A percentile compares a stretch with the other conserved stretches of the same genome.
Evolutionary conservation across 2,329 filamentous ascomycete species (phyloP).

Genomic region (Laburnicola sp.): DNA sequence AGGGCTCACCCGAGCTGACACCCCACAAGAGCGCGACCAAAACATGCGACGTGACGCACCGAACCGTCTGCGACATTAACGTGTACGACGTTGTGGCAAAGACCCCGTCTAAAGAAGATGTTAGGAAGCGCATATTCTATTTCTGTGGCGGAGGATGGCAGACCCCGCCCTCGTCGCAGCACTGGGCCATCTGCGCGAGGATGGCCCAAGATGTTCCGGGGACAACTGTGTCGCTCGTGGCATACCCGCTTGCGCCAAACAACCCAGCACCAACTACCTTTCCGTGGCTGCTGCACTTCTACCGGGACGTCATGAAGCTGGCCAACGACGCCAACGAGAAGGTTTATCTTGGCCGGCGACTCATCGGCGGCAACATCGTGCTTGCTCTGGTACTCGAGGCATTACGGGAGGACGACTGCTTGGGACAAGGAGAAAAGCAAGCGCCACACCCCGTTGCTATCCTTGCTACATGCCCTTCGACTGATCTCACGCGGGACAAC

Average conservation of each 20-base stretch:
- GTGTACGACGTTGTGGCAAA: slow-evolving; percentile 51
- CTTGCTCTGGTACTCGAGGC: slow-evolving; percentile 48
- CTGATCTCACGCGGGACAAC: slow-evolving; percentile 54
- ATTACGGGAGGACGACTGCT: slow-evolving; percentile 35
- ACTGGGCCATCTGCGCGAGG: slow-evolving; percentile 57
- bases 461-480: slow-evolving; percentile 54
- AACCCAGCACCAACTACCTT: slow-evolving; percentile 55
- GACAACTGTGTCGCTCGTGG: slow-evolving; percentile 53
- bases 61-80: slow-evolving; percentile 49
- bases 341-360: slow-evolving; percentile 59
- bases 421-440: slow-evolving; percentile 1
- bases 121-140: slow-evolving; percentile 53
- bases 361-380: slow-evolving; percentile 59
- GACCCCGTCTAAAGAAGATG: slow-evolving; percentile 8
- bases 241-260: slow-evolving; percentile 58
- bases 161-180: slow-evolving; percentile 53
- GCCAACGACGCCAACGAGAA: slow-evolving; percentile 46
- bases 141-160: slow-evolving; percentile 62
- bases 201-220: slow-evolving; percentile 49
- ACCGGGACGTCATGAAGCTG: slow-evolving; percentile 48
- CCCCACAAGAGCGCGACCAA: slow-evolving; percentile 39
- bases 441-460: slow-evolving; percentile 42
- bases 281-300: slow-evolving; percentile 53
- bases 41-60: slow-evolving; percentile 46
- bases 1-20: slow-evolving; percentile 48